A percentile compares a stretch with the other conserved stretches of the same genome.
These are phyloP conservation scores for Sequoiadendron giganteum DNA, from an alignment of 75 land plant species.

Conservation along the genomic window DNA sequence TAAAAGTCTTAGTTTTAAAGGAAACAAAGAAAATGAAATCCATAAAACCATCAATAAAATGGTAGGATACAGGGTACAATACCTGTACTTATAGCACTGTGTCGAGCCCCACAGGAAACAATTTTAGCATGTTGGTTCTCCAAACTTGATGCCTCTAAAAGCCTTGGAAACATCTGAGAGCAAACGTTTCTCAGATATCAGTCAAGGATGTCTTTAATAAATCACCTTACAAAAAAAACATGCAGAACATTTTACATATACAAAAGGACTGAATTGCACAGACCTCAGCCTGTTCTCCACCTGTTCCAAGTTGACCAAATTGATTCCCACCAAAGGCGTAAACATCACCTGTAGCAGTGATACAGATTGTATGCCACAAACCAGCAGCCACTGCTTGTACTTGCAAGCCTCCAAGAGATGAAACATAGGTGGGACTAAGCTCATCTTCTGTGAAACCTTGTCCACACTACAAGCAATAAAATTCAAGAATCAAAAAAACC, in stretches of 20 bases:
- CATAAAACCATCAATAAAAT: background rate
- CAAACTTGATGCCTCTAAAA: slow-evolving; percentile 76
- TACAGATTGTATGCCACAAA: slow-evolving; percentile 96
- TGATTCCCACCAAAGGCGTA: slow-evolving; percentile 99
- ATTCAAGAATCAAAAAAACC: slow-evolving; percentile 12
- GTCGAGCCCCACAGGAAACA: slow-evolving; percentile 98
- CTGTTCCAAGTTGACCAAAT: slow-evolving; percentile 98
- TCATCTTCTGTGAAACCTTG: slow-evolving; percentile 99
- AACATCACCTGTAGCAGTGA: slow-evolving; percentile 82
- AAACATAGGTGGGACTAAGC: slow-evolving; percentile 81
- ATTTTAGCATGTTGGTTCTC: slow-evolving; percentile 65
- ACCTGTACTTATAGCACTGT: slow-evolving; percentile 92
- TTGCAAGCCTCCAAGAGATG: slow-evolving; percentile 74
- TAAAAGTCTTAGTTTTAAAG: background rate
- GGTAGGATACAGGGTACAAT: slow-evolving; percentile 1
- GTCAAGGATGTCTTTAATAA: background rate
- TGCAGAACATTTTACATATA: background rate
- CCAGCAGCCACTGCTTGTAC: slow-evolving; percentile 86
- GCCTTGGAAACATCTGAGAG: slow-evolving; percentile 84
- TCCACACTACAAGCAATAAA: slow-evolving; percentile 70
- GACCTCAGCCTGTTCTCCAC: slow-evolving; percentile 97
- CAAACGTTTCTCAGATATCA: background rate
- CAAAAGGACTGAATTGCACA: background rate
- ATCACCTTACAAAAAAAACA: background rate
- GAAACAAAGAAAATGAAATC: background rate